Base-by-base conservation (phyloP, 2,329 filamentous ascomycete genomes). In the Zalaria obscura region DNA sequence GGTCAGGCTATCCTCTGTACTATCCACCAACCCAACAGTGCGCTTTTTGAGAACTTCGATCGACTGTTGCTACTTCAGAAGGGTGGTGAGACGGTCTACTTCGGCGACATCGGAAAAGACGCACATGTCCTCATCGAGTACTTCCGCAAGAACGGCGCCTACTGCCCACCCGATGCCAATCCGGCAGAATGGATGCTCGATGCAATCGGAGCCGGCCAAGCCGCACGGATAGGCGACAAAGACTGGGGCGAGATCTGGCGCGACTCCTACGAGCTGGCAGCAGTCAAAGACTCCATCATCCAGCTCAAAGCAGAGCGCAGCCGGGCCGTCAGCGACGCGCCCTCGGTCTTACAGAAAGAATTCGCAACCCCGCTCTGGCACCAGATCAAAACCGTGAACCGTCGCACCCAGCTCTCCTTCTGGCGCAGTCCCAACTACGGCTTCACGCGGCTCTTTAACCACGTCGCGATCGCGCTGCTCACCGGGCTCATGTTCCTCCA, bases 381-480 rank as follows among this genome's bases (percentile, higher is more conserved):
- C 58, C 88, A 94, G 67, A 74, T 93, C 58, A 80, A 76, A 60
- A 63, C 83, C 2, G 85, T 93, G 27, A 72, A 77, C 50, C 69
- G 65, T 44, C 78, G 88, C 43, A 85, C 80, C 48, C 82, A 86
- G 58, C 66, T 85, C 3, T 73, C 83, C 0, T 89, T 83, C 67
- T 94, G 84, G 84, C 73, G 87, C 35, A 83, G 81, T 2, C 83
- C 83, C 31, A 87, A 93, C 64, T 94, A 94, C 58, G 78, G 86
- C 40, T 91, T 93, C 60, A 93, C 86, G 1, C 76, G 86, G 11
- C 67, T 93, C 11, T 93, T 89, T 68, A 88, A 83, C 55, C 86
- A 93, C 57, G 67, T 89, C 45, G 74, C 78, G 46, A 83, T 93
- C 48, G 80, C 83, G 1, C 55, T 93, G 9, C 65, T 93, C 42